phyloP scores from a whole-genome alignment of 1,284 basidiomycete genomes.

The Kalmanozyma brasiliensis region DNA sequence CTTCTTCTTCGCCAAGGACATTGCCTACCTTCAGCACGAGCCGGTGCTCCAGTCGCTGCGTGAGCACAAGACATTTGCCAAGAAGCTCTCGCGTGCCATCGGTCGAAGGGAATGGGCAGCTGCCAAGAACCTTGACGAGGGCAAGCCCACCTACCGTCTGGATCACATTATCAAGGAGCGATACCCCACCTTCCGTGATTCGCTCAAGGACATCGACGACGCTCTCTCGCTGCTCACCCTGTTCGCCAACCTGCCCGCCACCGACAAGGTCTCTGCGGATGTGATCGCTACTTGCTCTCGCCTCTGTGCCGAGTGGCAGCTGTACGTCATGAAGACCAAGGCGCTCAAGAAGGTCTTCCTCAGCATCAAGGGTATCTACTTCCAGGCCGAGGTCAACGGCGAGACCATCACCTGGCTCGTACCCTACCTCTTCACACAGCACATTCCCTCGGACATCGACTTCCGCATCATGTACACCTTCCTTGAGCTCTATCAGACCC shows the following conservation, averaged over 20 bases:
- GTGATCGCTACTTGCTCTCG: slow-evolving; percentile 91
- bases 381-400: slow-evolving; percentile 93
- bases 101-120: slow-evolving; percentile 93
- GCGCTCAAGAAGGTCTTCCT: slow-evolving; percentile 91
- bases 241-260: slow-evolving; percentile 75
- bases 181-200: slow-evolving; percentile 96
- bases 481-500: slow-evolving; percentile 96
- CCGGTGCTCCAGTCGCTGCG: slow-evolving; percentile 93
- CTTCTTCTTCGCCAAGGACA: slow-evolving; percentile 99
- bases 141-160: slow-evolving; percentile 74
- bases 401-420: slow-evolving; percentile 96
- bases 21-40: slow-evolving; percentile 96
- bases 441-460: slow-evolving; percentile 92
- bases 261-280: slow-evolving; percentile 78
- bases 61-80: slow-evolving; percentile 98
- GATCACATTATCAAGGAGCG: slow-evolving; percentile 99
- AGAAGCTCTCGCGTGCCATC: slow-evolving; percentile 92
- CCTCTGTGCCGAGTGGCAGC: slow-evolving; percentile 75
- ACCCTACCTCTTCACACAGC: slow-evolving; percentile 97
- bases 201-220: slow-evolving; percentile 95
- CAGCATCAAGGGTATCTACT: slow-evolving; percentile 98
- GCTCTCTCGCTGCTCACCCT: slow-evolving; percentile 94
- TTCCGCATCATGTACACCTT: slow-evolving; percentile 98
- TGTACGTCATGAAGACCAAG: slow-evolving; percentile 90
- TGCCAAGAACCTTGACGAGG: slow-evolving; percentile 92